Evolutionary conservation across 2,329 filamentous ascomycete species (phyloP).

Genomic region (Phaeosphaeria sp.): DNA sequence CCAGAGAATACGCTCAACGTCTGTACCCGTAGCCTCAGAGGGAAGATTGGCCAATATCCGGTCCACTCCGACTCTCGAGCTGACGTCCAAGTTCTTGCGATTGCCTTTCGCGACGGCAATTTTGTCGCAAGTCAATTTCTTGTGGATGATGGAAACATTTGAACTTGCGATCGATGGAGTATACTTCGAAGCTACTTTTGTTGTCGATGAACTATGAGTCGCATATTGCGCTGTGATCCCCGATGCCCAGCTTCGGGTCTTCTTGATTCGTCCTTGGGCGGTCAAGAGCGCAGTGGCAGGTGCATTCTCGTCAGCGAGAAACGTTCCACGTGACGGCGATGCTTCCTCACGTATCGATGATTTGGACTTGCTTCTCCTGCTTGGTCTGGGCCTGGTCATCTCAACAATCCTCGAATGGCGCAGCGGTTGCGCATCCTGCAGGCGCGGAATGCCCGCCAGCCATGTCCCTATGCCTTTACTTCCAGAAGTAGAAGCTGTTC

Average conservation of each 20-base stretch:
- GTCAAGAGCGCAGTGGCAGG: slow-evolving; percentile 25
- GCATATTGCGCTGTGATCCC: slow-evolving; percentile 16
- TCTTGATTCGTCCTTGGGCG: slow-evolving; percentile 24
- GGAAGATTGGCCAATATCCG: slow-evolving; percentile 37
- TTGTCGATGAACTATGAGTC: slow-evolving; percentile 19
- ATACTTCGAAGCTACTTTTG: slow-evolving; percentile 16
- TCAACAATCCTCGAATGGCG: slow-evolving; percentile 25
- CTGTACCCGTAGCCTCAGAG: slow-evolving; percentile 22
- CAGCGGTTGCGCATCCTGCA: slow-evolving; percentile 22
- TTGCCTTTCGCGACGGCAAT: slow-evolving; percentile 36
- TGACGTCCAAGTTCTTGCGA: slow-evolving; percentile 29
- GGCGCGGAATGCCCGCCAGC: slow-evolving; percentile 37
- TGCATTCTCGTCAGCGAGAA: slow-evolving; percentile 39
- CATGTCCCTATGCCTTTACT: slow-evolving; percentile 35
- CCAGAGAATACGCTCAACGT: slow-evolving; percentile 39
- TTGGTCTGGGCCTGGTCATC: slow-evolving; percentile 8
- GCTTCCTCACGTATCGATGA: slow-evolving; percentile 14
- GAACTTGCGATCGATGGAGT: slow-evolving; percentile 31
- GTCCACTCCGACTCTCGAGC: slow-evolving; percentile 36
- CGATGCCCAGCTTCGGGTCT: slow-evolving; percentile 32
- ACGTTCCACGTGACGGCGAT: slow-evolving; percentile 32
- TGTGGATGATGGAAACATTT: slow-evolving; percentile 34
- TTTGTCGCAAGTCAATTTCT: slow-evolving; percentile 34
- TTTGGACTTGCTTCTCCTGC: slow-evolving; percentile 16
- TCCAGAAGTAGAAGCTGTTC: slow-evolving; percentile 9